phyloP scores from a whole-genome alignment of 169 alveolate genomes.

The Plasmodium cynomolgi region DNA sequence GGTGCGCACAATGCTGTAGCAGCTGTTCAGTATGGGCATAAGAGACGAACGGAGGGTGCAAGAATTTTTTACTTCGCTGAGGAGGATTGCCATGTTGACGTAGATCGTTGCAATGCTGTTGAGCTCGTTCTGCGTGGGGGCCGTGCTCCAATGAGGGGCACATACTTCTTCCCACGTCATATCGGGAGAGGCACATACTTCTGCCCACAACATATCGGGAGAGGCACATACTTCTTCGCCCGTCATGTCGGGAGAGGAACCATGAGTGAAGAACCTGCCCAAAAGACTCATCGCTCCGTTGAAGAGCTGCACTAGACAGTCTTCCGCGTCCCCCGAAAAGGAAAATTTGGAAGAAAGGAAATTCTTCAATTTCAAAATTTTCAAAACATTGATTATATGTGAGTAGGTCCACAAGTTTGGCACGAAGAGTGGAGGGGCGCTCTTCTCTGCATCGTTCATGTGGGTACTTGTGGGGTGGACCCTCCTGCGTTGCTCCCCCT shows the following conservation, averaged over 20 bases:
- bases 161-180: not conserved
- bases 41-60: not conserved
- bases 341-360: not conserved
- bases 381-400: conserved; percentile 24
- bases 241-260: not conserved
- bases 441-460: not conserved
- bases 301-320: not conserved
- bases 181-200: not conserved
- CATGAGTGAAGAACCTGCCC: not conserved
- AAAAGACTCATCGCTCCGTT: not conserved
- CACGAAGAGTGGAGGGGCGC: not conserved
- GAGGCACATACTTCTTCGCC: not conserved
- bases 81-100: conserved; percentile 4
- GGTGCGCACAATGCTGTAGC: not conserved
- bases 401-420: conserved; percentile 27
- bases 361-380: conserved; percentile 20
- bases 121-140: conserved; percentile 28
- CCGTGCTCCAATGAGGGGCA: not conserved
- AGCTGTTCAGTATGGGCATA: not conserved
- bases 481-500: not conserved
- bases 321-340: conserved; percentile 1
- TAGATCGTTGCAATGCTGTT: conserved; percentile 48
- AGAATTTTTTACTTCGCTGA: not conserved
- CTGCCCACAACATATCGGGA: not conserved
- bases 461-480: not conserved